Evolutionary conservation across 495 filamentous ascomycete genomes (phyloP), one percentile per base, ranked within the genome.

Genomic region (Talaromyces thailandensis): DNA sequence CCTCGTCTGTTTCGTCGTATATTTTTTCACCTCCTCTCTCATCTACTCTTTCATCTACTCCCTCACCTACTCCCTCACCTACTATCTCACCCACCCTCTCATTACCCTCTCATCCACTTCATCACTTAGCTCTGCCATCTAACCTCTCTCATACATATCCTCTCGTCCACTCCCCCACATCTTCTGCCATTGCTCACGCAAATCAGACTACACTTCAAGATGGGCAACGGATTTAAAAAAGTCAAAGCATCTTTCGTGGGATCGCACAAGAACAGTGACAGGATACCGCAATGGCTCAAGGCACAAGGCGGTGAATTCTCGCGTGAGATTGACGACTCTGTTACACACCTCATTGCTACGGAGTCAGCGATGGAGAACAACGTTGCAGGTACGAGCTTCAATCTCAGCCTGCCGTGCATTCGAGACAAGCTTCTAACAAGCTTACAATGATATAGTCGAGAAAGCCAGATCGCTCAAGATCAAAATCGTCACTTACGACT

Each of bases 321-420:
- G 0, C 58, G 66, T 16, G 70, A 72, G 0, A 65, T 88, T 29
- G 69, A 66, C 50, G 60, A 71, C 0, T 61, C 69, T 3, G 77
- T 81, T 0, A 89, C 86, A 0, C 87, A 90, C 70, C 71, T 90
- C 1, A 77, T 90, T 28, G 77, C 77, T 21, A 76, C 76, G 1
- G 77, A 81, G 53, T 75, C 81, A 28, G 74, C 81, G 2, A 87
- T 74, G 62, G 78, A 77, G 61, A 71, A 79, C 35, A 69, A 67
- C 12, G 60, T 63, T 2, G 70, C 74, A 62, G 82, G 85, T 85
- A 79, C 16, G 66, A 58, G 23, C 21, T 6, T 18, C 58, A 26
- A 35, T 29, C 24, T 62, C 35, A 28, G 32, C n/a, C 12, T n/a
- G 35, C 9, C 12, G 43, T 37, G 50, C 11, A 66, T 16, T 29